Evolutionary conservation across 441 rosid species (phyloP).

Genomic region (Sinapis alba): DNA sequence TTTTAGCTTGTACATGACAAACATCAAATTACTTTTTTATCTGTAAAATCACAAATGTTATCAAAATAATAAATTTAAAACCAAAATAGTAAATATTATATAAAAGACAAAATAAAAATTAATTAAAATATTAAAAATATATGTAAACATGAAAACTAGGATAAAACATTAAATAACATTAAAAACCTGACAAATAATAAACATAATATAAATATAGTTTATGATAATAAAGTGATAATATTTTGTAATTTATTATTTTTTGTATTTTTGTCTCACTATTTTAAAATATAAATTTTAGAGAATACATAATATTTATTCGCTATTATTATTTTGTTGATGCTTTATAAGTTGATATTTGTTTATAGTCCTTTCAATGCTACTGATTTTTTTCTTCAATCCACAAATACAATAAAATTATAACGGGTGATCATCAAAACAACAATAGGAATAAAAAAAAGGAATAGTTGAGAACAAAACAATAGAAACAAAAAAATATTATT

Average conservation of each 20-base stretch:
- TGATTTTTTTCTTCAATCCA: background rate
- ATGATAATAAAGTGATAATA: no score
- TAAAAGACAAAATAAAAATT: no score
- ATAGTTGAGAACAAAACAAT: no score
- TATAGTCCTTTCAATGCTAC: background rate
- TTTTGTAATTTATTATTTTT: no score
- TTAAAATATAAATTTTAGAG: background rate
- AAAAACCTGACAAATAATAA: no score
- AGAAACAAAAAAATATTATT: no score
- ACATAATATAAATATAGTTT: background rate
- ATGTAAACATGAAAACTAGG: background rate
- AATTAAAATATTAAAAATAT: no score
- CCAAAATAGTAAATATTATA: background rate
- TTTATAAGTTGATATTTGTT: background rate
- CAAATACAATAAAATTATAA: background rate
- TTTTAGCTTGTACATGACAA: background rate
- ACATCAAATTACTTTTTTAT: background rate
- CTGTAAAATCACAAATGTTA: background rate
- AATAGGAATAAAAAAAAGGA: no score
- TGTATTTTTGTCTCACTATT: background rate
- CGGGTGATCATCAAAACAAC: no score
- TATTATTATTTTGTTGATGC: background rate
- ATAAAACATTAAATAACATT: no score
- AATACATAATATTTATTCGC: background rate
- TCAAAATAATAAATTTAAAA: no score